Percentiles rank a stretch among this genome's conserved stretches.
Evolutionary conservation across 306 rosid genomes (phyloP).

Genomic region (Sphenostylis stenocarpa): DNA sequence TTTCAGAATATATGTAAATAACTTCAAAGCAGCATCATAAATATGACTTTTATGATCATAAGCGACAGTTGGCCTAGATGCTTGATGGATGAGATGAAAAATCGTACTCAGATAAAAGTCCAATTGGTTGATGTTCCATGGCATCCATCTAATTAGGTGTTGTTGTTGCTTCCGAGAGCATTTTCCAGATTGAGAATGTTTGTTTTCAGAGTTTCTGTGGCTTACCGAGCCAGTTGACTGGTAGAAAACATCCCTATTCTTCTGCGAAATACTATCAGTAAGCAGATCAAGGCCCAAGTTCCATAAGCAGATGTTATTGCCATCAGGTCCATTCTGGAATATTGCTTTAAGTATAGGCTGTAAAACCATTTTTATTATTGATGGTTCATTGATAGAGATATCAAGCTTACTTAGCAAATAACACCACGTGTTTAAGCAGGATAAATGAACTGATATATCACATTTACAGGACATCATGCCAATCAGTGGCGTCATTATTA

Average conservation of each 20-base stretch:
- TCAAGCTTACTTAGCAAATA: constrained; percentile 76
- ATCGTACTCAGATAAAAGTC: constrained; percentile 66
- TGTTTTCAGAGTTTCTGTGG: constrained; percentile 23
- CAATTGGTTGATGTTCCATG: constrained; percentile 70
- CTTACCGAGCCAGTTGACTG: constrained; percentile 32
- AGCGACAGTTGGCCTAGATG: constrained; percentile 46
- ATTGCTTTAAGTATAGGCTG: constrained; percentile 65
- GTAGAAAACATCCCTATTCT: constrained; percentile 42
- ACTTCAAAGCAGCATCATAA: constrained; percentile 52
- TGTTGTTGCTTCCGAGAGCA: constrained; percentile 53
- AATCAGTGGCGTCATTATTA: constrained; percentile 80
- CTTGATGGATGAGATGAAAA: constrained; percentile 51
- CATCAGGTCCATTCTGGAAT: constrained; percentile 61
- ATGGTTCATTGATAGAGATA: constrained; percentile 53
- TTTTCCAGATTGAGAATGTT: constrained; percentile 41
- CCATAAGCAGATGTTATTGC: constrained; percentile 64
- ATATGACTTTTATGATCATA: constrained; percentile 49
- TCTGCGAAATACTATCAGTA: constrained; percentile 55
- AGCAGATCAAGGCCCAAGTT: constrained; percentile 59
- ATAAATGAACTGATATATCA: constrained; percentile 61
- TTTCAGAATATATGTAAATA: constrained; percentile 63
- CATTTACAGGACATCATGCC: constrained; percentile 69
- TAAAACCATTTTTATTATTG: constrained; percentile 50
- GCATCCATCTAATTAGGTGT: constrained; percentile 64
- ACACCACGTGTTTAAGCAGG: constrained; percentile 86